A percentile compares a stretch with the other conserved stretches of the same genome.
phyloP scores from a whole-genome alignment of 108 stramenopile species.

The Skeletonema marinoi region DNA sequence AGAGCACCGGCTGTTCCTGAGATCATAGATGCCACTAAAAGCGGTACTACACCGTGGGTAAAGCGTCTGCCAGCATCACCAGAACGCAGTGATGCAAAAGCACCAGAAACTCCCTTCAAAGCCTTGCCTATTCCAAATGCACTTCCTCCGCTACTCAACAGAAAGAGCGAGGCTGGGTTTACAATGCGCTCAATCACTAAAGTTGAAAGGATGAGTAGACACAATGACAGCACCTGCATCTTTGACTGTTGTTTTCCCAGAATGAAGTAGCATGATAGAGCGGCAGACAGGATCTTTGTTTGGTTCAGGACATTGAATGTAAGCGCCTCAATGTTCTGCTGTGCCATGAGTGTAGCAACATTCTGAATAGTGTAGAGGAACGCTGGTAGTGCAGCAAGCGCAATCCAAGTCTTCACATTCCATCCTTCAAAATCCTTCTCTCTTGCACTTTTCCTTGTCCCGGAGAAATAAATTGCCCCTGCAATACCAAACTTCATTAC shows the following conservation, averaged over 20 bases:
- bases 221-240: slow-evolving; percentile 71
- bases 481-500: slow-evolving; percentile 52
- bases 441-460: slow-evolving; percentile 32
- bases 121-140: slow-evolving; percentile 10
- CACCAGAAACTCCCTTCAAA: slow-evolving; percentile 15
- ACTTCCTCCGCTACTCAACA: slow-evolving; percentile 5
- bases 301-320: slow-evolving; percentile 91
- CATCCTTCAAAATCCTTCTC: slow-evolving; percentile 43
- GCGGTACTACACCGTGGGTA: slow-evolving; percentile 61
- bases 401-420: slow-evolving; percentile 47
- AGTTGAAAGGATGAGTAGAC: slow-evolving; percentile 65
- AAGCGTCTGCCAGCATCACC: slow-evolving; percentile 23
- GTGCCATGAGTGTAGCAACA: slow-evolving; percentile 66
- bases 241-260: slow-evolving; percentile 74
- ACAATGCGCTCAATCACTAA: slow-evolving; percentile 62
- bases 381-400: slow-evolving; percentile 73
- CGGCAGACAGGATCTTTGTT: slow-evolving; percentile 90
- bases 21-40: slow-evolving; percentile 68
- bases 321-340: slow-evolving; percentile 74
- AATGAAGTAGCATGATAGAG: slow-evolving; percentile 81
- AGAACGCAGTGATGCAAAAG: background rate
- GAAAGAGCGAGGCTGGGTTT: slow-evolving; percentile 26
- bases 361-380: slow-evolving; percentile 83
- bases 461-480: slow-evolving; percentile 43
- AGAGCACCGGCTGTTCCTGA: slow-evolving; percentile 85